Evolutionary conservation across 495 filamentous ascomycete genomes (phyloP).

Genomic region (Podospora pseudoanserina): DNA sequence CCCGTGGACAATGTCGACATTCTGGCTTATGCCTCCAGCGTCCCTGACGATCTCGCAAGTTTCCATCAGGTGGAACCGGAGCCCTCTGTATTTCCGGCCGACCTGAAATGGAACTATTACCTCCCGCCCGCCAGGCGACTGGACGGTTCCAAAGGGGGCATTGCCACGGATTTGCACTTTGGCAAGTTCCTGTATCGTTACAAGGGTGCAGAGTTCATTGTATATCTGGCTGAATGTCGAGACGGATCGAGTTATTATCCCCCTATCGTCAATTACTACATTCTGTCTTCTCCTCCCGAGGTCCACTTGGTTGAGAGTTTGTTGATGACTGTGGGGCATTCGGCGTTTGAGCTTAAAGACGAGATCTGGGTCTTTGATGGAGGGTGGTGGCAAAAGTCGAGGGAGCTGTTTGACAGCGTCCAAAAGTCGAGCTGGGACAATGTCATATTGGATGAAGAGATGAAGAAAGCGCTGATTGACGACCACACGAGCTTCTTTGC

Average conservation of each 20-base stretch:
- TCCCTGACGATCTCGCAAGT: conserved; percentile 40
- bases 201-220: conserved; percentile 46
- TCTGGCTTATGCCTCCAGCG: conserved; percentile 45
- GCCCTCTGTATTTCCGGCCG: conserved; percentile 31
- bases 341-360: conserved; percentile 50
- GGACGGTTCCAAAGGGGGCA: conserved; percentile 42
- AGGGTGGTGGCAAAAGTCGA: conserved; percentile 57
- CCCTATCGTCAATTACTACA: conserved; percentile 42
- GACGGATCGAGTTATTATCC: conserved; percentile 40
- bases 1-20: conserved; percentile 38
- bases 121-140: conserved; percentile 50
- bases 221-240: conserved; percentile 51
- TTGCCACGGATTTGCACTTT: conserved; percentile 45
- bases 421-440: conserved; percentile 57
- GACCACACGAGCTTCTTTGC: conserved; percentile 62
- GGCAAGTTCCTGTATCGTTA: conserved; percentile 53
- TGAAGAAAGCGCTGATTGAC: conserved; percentile 57
- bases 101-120: conserved; percentile 44
- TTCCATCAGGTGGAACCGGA: conserved; percentile 34
- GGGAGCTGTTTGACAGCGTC: conserved; percentile 55
- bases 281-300: conserved; percentile 40
- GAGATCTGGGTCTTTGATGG: conserved; percentile 64
- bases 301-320: conserved; percentile 45
- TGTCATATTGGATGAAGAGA: conserved; percentile 60
- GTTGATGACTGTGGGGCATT: conserved; percentile 49